These are phyloP conservation scores for Xerocomus minutiporus DNA, from an alignment of 1,284 basidiomycete genomes.

Conservation along the genomic window DNA sequence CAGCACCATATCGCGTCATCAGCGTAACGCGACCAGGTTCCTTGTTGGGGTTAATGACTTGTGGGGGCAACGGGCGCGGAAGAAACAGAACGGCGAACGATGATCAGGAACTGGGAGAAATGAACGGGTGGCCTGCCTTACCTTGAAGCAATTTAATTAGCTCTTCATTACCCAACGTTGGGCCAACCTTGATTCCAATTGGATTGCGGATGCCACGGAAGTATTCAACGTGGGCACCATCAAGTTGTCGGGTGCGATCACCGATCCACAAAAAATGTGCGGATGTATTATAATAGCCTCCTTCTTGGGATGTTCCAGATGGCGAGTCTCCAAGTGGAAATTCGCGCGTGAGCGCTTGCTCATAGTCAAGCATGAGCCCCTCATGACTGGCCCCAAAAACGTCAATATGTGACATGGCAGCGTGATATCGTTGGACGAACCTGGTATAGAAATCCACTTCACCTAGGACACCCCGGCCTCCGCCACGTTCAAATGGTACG, in stretches of 20 bases:
- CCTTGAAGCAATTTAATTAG: conserved; percentile 77
- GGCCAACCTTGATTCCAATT: conserved; percentile 95
- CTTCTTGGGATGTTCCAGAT: conserved; percentile 18
- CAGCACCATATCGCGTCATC: conserved; percentile 91
- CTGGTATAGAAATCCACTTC: conserved; percentile 95
- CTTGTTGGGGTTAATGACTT: conserved; percentile 83
- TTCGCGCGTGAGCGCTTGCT: conserved; percentile 84
- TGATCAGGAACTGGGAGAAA: not conserved
- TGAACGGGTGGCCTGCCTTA: conserved; percentile 37
- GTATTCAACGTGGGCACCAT: conserved; percentile 94
- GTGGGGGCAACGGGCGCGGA: not conserved
- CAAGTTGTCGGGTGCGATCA: conserved; percentile 90
- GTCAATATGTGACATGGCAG: not conserved
- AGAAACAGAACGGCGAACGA: not conserved
- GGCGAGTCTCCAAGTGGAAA: conserved; percentile 32
- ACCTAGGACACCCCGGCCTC: conserved; percentile 70
- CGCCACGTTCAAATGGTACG: conserved; percentile 60
- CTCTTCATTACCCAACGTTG: conserved; percentile 78
- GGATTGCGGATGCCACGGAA: conserved; percentile 94
- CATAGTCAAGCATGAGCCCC: conserved; percentile 90
- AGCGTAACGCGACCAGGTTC: conserved; percentile 84
- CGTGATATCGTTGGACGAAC: conserved; percentile 36
- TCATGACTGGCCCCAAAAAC: conserved; percentile 63
- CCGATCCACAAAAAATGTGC: conserved; percentile 98
- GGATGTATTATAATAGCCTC: conserved; percentile 77